Conservation (phyloP, 495 filamentous ascomycete species). For the Cryomyces antarcticus region DNA sequence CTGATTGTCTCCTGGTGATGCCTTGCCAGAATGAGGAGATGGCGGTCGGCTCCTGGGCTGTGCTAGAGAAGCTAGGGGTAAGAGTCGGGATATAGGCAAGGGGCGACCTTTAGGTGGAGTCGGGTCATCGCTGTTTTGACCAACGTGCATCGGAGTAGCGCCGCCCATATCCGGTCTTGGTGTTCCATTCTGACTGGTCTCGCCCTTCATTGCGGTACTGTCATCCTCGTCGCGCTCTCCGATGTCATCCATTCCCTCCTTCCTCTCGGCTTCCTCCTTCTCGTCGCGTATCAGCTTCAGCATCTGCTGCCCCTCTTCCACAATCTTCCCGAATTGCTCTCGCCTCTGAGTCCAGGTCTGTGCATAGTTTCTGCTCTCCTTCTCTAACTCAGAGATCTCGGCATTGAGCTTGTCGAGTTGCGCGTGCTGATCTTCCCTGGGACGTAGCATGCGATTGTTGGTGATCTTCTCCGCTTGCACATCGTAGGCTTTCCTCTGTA, state of each 20-base stretch:
- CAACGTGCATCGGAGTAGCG: constrained; percentile 26
- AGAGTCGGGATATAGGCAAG: no score
- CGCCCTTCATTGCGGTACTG: constrained; percentile 22
- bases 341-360: constrained; percentile 69
- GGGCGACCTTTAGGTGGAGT: constrained; percentile 3
- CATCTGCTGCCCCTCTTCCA: constrained; percentile 76
- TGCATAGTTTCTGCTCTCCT: constrained; percentile 63
- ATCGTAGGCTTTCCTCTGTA: constrained; percentile 69
- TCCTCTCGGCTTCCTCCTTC: constrained; percentile 63
- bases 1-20: background rate
- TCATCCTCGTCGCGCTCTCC: constrained; percentile 44
- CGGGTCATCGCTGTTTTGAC: constrained; percentile 18
- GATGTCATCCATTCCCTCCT: constrained; percentile 65
- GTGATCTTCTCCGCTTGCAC: constrained; percentile 74
- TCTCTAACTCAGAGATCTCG: constrained; percentile 74
- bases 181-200: constrained; percentile 38
- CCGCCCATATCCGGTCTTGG: constrained; percentile 38
- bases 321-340: constrained; percentile 75
- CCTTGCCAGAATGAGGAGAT: no score
- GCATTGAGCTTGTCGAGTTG: constrained; percentile 62
- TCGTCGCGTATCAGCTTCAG: constrained; percentile 77
- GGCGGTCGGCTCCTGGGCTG: no score
- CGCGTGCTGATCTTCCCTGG: constrained; percentile 61
- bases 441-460: constrained; percentile 52
- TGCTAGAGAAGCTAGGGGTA: no score